phyloP scores from a whole-genome alignment of 2,329 filamentous ascomycete genomes.

The Alternaria viburni region DNA sequence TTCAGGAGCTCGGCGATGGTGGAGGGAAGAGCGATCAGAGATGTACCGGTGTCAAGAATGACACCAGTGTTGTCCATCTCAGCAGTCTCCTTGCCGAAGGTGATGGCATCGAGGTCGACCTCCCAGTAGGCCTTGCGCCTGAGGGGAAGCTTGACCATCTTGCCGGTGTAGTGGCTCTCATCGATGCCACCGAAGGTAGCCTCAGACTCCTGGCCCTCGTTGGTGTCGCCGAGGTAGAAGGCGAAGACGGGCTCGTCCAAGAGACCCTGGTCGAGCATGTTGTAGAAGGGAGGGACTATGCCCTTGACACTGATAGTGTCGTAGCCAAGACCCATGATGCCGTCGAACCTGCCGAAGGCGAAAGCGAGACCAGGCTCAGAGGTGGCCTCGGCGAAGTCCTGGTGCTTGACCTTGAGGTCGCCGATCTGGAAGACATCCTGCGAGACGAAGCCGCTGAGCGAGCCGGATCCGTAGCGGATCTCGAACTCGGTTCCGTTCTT shows the following conservation, averaged over 20 bases:
- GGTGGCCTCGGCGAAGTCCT: slow-evolving; percentile 96
- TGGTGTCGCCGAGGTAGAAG: slow-evolving; percentile 87
- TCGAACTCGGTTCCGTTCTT: slow-evolving; percentile 91
- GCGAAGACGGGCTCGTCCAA: slow-evolving; percentile 93
- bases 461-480: slow-evolving; percentile 95
- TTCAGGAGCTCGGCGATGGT: slow-evolving; percentile 95
- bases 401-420: slow-evolving; percentile 83
- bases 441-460: slow-evolving; percentile 91
- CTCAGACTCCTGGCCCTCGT: slow-evolving; percentile 78
- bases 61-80: slow-evolving; percentile 94
- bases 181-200: slow-evolving; percentile 90
- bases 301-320: slow-evolving; percentile 97
- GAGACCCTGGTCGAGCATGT: slow-evolving; percentile 87
- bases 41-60: slow-evolving; percentile 98
- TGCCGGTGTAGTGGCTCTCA: slow-evolving; percentile 79
- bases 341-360: slow-evolving; percentile 96
- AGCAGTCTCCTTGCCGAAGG: slow-evolving; percentile 82
- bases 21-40: slow-evolving; percentile 91
- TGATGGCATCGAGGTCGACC: slow-evolving; percentile 92
- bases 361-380: slow-evolving; percentile 95
- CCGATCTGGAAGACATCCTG: slow-evolving; percentile 86
- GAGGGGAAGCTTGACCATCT: slow-evolving; percentile 91
- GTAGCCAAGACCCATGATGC: slow-evolving; percentile 92
- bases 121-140: slow-evolving; percentile 99
- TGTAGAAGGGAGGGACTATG: slow-evolving; percentile 95